phyloP scores from a whole-genome alignment of 2,329 filamentous ascomycete genomes.

The Geosmithia putterillii region DNA sequence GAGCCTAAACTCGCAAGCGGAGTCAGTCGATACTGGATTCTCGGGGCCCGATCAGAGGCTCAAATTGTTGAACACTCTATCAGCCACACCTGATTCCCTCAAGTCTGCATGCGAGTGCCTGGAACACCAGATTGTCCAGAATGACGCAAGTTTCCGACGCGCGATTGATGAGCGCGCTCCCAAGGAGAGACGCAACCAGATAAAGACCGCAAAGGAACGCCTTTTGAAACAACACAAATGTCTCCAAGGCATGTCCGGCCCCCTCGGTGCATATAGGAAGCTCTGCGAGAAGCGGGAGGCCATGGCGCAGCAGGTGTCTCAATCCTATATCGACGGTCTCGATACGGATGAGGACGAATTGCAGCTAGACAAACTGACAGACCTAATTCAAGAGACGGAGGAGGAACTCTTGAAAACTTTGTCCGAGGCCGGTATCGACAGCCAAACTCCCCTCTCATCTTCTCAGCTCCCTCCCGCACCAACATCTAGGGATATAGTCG shows the following conservation, averaged over 20 bases:
- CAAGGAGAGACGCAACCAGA: slow-evolving; percentile 28
- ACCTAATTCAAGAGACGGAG: slow-evolving; percentile 30
- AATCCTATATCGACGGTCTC: slow-evolving; percentile 36
- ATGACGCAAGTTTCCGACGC: slow-evolving; percentile 32
- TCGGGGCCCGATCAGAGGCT: neutral
- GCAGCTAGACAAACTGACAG: slow-evolving; percentile 33
- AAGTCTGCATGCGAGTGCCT: slow-evolving; percentile 13
- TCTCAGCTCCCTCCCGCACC: slow-evolving; percentile 5
- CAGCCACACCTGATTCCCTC: neutral
- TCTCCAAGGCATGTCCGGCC: slow-evolving; percentile 25
- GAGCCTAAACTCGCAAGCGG: neutral
- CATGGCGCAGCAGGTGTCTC: slow-evolving; percentile 31
- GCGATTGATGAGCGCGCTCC: slow-evolving; percentile 34
- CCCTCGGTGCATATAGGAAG: slow-evolving; percentile 27
- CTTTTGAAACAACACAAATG: slow-evolving; percentile 32
- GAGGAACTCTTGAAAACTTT: slow-evolving; percentile 26
- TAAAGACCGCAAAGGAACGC: slow-evolving; percentile 37
- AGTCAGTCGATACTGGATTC: neutral
- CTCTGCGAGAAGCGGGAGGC: slow-evolving; percentile 30
- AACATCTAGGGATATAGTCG: slow-evolving; percentile 13
- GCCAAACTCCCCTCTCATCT: slow-evolving; percentile 22
- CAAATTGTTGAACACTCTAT: neutral
- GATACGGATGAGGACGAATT: slow-evolving; percentile 40
- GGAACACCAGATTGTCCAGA: slow-evolving; percentile 29
- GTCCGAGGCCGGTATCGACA: slow-evolving; percentile 30